Evolutionary conservation across 2,329 filamentous ascomycete genomes (phyloP), one percentile per base, ranked within the genome.

Genomic region (Didymella sp.): DNA sequence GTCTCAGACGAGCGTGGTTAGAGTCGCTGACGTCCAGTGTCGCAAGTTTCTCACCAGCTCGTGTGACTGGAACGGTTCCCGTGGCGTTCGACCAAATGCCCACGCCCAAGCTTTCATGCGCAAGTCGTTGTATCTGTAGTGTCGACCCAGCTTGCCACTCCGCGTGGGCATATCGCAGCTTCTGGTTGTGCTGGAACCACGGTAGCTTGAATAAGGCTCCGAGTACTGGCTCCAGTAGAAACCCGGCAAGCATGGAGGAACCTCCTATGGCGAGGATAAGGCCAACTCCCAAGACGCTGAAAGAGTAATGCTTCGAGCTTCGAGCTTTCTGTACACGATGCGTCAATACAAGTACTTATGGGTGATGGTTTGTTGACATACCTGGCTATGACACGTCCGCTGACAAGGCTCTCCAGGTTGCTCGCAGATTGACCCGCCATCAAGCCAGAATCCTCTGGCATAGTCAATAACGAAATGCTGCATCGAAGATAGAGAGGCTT

Each of bases 91-190:
- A 59, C 68, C 68, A 70, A 7, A 44, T 61, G 9, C 68, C 68
- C 2, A 52, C 21, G 2, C 61, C 61, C 6, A 66, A 9, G 11
- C 35, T 48, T 44, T 70, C 65, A 30, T 69, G 60, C 2, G 65
- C 67, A 13, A 67, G 49, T 13, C 67, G 54, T 37, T 70, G 68
- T 0, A 69, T 46, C 33, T 70, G 65, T 2, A 68, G 38, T 5
- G 58, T 60, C 15, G 63, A 60, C 22, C 59, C 57, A 4, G 53
- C 50, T 12, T 64, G 49, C 68, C 67, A 71, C 42, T 70, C 66
- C 0, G 58, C 45, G n/a, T 40, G 38, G 6, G 51, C 50, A 35
- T 68, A 66, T 3, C 17, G 21, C 6, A 52, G 2, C 2, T 19
- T 42, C 3, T 19, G 22, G 22, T 48, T 43, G 6, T 21, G 15